A percentile compares a stretch with the other conserved stretches of the same genome.
These are phyloP conservation scores for Apiospora marii DNA, from an alignment of 2,329 filamentous ascomycete genomes.

Conservation along the genomic window DNA sequence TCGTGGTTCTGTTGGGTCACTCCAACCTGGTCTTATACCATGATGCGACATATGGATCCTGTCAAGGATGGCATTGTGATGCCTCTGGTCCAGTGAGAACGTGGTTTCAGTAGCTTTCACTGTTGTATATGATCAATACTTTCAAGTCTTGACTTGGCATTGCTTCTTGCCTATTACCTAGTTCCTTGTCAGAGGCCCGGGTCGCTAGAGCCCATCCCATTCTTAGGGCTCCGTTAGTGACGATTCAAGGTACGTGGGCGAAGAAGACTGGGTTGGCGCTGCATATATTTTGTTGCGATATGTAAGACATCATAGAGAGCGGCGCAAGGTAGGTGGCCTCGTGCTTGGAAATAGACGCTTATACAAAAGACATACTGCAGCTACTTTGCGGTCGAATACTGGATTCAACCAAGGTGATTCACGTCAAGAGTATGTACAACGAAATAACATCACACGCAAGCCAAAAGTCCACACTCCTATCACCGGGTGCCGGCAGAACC, in stretches of 20 bases:
- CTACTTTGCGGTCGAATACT: too few species aligned
- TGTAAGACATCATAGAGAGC: too few species aligned
- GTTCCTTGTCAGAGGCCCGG: background rate
- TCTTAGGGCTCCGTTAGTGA: background rate
- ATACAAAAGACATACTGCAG: too few species aligned
- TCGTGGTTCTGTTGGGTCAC: constrained; percentile 20
- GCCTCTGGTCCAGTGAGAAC: background rate
- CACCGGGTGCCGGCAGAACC: background rate
- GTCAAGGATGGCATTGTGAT: background rate
- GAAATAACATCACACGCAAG: background rate
- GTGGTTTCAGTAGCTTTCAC: background rate
- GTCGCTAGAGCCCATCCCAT: background rate
- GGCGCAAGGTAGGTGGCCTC: too few species aligned
- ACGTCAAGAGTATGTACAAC: too few species aligned
- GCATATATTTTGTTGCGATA: background rate
- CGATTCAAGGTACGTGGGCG: background rate
- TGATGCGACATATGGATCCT: constrained; percentile 1
- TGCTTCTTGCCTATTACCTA: background rate
- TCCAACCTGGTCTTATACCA: constrained; percentile 13
- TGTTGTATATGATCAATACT: background rate
- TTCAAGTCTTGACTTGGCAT: background rate
- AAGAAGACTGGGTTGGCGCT: background rate
- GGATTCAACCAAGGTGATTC: too few species aligned
- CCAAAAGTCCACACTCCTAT: background rate
- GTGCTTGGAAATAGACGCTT: too few species aligned